A percentile compares a stretch with the other conserved stretches of the same genome.
These are phyloP conservation scores for Vicia faba DNA, from an alignment of 306 rosid species.

Conservation along the genomic window DNA sequence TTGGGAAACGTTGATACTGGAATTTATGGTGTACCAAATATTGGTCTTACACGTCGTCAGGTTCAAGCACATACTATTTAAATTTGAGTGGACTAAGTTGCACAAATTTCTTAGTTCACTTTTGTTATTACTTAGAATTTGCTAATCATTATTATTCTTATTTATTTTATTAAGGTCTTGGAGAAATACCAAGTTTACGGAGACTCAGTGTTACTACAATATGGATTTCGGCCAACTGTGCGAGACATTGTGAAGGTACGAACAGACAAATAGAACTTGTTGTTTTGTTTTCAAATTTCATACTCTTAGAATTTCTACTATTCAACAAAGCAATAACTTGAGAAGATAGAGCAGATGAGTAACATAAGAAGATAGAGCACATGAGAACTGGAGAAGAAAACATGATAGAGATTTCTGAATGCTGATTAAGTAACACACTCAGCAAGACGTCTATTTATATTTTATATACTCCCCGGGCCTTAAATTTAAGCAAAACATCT, in stretches of 20 bases:
- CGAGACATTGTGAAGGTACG: slow-evolving; percentile 87
- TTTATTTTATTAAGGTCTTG: slow-evolving; percentile 54
- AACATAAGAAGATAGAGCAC: no score
- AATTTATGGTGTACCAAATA: slow-evolving; percentile 81
- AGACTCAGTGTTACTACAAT: slow-evolving; percentile 69
- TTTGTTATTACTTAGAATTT: slow-evolving; percentile 4
- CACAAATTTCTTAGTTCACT: slow-evolving; percentile 22
- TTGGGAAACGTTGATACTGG: slow-evolving; percentile 82
- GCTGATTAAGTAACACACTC: not conserved
- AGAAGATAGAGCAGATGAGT: no score
- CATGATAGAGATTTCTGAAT: not conserved
- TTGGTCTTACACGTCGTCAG: slow-evolving; percentile 83
- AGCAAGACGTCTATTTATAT: not conserved
- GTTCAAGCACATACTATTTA: slow-evolving; percentile 54
- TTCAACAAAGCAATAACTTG: not conserved
- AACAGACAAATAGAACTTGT: slow-evolving; percentile 11
- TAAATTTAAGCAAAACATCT: not conserved
- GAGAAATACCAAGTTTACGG: slow-evolving; percentile 86
- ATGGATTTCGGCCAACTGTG: slow-evolving; percentile 72
- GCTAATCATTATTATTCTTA: not conserved
- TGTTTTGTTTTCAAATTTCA: slow-evolving; percentile 21
- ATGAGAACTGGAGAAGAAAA: not conserved
- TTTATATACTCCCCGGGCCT: not conserved
- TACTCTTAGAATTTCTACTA: slow-evolving; percentile 3
- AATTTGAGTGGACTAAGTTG: slow-evolving; percentile 38